A percentile compares a stretch with the other conserved stretches of the same genome.
phyloP scores from a whole-genome alignment of 495 filamentous ascomycete species.

The Cercophora scortea region DNA sequence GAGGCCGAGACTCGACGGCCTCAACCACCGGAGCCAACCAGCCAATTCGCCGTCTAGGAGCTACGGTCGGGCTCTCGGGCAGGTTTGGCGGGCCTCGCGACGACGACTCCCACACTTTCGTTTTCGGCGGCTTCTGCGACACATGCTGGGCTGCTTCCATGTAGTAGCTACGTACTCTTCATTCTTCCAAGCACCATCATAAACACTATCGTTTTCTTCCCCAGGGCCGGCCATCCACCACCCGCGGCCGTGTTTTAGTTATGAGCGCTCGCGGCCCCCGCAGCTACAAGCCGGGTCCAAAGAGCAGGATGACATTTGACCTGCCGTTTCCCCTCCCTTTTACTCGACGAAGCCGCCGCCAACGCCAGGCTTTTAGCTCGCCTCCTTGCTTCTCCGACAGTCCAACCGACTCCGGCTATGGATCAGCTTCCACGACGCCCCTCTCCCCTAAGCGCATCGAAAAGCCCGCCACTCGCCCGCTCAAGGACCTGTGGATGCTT shows the following conservation, averaged over 20 bases:
- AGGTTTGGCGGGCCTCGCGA: too few species aligned
- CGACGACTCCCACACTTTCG: too few species aligned
- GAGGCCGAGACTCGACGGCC: too few species aligned
- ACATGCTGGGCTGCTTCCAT: background rate
- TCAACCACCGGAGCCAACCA: too few species aligned
- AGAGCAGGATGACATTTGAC: constrained; percentile 6
- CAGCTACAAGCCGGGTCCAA: constrained; percentile 2
- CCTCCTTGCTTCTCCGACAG: constrained; percentile 5
- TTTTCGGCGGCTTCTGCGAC: too few species aligned
- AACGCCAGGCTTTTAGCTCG: constrained; percentile 5
- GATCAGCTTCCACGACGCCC: constrained; percentile 8
- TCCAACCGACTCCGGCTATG: constrained; percentile 21
- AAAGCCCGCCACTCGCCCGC: background rate
- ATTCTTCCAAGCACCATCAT: background rate
- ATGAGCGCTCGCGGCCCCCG: background rate
- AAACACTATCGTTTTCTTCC: background rate
- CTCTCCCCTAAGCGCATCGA: background rate
- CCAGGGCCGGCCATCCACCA: too few species aligned
- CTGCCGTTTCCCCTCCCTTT: constrained; percentile 1
- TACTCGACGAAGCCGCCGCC: constrained; percentile 2
- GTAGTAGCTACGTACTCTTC: background rate
- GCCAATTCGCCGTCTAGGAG: too few species aligned
- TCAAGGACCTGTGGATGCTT: constrained; percentile 5
- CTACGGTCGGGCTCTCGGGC: too few species aligned
- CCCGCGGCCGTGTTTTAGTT: background rate